These are phyloP conservation scores for Austroboletus sp. DNA, from an alignment of 1,284 basidiomycete genomes.

Conservation along the genomic window DNA sequence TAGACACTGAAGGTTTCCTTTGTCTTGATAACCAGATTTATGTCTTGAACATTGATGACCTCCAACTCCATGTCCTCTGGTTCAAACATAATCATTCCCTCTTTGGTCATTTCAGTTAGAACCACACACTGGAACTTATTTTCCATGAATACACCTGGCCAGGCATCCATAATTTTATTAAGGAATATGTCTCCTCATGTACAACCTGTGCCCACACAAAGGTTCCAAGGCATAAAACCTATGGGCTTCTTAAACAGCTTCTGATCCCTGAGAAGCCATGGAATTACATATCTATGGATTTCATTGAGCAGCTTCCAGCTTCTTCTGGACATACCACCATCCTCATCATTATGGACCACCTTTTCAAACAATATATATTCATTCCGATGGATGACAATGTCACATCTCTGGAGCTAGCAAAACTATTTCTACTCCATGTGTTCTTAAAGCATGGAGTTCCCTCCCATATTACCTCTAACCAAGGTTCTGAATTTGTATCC, in stretches of 20 bases:
- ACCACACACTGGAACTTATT: background rate
- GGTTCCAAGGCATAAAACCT: background rate
- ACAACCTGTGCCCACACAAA: background rate
- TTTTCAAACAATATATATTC: conserved; percentile 28
- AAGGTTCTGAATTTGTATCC: too few species aligned
- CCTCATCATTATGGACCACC: conserved; percentile 31
- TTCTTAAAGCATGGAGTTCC: too few species aligned
- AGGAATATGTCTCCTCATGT: background rate
- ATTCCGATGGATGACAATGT: conserved; percentile 16
- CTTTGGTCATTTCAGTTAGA: background rate
- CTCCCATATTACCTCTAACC: too few species aligned
- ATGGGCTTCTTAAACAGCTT: background rate
- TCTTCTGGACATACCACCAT: conserved; percentile 29
- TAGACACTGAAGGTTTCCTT: background rate
- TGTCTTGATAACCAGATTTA: conserved; percentile 21
- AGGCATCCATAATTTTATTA: too few species aligned
- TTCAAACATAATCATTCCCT: background rate
- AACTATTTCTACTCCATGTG: conserved; percentile 7
- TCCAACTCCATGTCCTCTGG: background rate
- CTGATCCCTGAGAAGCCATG: conserved; percentile 6
- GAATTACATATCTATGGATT: conserved; percentile 5
- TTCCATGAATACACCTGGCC: background rate
- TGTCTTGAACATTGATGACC: background rate
- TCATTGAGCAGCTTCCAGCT: conserved; percentile 15
- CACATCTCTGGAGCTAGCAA: conserved; percentile 28